A percentile compares a stretch with the other conserved stretches of the same genome.
Evolutionary conservation across 768 basidiomycete species (phyloP).

Genomic region (Suillus brevipes): DNA sequence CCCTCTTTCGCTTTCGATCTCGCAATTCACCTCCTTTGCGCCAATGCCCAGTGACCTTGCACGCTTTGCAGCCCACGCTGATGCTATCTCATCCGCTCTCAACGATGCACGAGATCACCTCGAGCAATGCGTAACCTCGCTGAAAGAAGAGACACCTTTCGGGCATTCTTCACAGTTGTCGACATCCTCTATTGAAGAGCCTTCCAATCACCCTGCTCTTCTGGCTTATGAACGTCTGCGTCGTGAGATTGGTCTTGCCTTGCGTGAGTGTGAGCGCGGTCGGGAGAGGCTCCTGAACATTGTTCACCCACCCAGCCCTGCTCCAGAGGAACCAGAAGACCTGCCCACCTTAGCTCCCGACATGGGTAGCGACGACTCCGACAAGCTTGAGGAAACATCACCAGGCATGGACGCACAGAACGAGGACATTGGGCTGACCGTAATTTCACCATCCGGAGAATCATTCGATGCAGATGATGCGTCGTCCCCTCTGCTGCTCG

Average conservation of each 20-base stretch:
- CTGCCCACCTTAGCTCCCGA: constrained; percentile 53
- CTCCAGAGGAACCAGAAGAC: constrained; percentile 40
- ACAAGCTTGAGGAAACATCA: constrained; percentile 46
- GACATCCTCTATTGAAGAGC: constrained; percentile 19
- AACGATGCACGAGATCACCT: constrained; percentile 72
- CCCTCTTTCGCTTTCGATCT: constrained; percentile 16
- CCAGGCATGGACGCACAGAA: constrained; percentile 32
- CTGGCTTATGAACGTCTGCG: constrained; percentile 75
- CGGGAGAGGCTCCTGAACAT: constrained; percentile 61
- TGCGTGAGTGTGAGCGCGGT: constrained; percentile 83
- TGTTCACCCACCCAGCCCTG: constrained; percentile 42
- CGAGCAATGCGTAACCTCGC: constrained; percentile 56
- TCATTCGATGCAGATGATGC: constrained; percentile 49
- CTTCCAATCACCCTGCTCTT: constrained; percentile 49
- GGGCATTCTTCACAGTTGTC: constrained; percentile 24
- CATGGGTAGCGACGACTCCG: constrained; percentile 54
- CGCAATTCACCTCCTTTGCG: constrained; percentile 53
- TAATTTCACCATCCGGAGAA: constrained; percentile 25
- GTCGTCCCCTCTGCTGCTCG: constrained; percentile 52
- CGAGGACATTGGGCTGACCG: constrained; percentile 10
- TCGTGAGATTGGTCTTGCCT: constrained; percentile 72
- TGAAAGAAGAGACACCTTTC: constrained; percentile 44
- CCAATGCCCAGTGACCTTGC: constrained; percentile 70
- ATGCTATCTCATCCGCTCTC: constrained; percentile 65
- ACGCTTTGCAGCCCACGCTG: constrained; percentile 72